A percentile compares a stretch with the other conserved stretches of the same genome.
Evolutionary conservation across 1,139 yeast genomes (phyloP).

Genomic region (Yamadazyma diddensiae): DNA sequence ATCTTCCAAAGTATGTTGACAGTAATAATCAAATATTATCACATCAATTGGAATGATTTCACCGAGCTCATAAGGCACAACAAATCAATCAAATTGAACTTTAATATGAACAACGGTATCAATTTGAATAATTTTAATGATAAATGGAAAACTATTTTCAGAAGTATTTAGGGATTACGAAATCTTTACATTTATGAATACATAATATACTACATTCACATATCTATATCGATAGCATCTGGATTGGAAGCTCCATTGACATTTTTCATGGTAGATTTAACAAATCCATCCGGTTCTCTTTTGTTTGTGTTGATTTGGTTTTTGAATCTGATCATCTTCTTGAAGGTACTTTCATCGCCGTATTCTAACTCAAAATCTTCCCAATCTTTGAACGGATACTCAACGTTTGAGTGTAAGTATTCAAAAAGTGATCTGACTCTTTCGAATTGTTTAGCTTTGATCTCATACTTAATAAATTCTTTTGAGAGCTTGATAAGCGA

Average conservation of each 20-base stretch:
- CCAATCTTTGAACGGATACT: slow-evolving; percentile 43
- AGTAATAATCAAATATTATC: slow-evolving; percentile 37
- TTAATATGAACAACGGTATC: slow-evolving; percentile 28
- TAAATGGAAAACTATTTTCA: slow-evolving; percentile 36
- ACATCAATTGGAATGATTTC: slow-evolving; percentile 42
- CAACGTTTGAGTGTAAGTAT: slow-evolving; percentile 23
- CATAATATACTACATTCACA: too few relatives aligned
- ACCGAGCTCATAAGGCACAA: slow-evolving; percentile 32
- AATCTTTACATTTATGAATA: slow-evolving; percentile 5
- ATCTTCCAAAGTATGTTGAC: slow-evolving; percentile 35
- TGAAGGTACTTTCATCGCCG: slow-evolving; percentile 72
- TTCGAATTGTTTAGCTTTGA: slow-evolving; percentile 40
- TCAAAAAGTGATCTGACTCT: slow-evolving; percentile 63
- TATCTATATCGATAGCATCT: slow-evolving; percentile 62
- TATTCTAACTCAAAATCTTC: slow-evolving; percentile 65
- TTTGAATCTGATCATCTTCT: slow-evolving; percentile 69
- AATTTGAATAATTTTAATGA: slow-evolving; percentile 38
- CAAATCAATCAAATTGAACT: slow-evolving; percentile 38
- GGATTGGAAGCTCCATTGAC: slow-evolving; percentile 40
- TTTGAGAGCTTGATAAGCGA: slow-evolving; percentile 30
- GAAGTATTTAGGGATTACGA: slow-evolving; percentile 10
- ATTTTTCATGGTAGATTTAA: slow-evolving; percentile 27
- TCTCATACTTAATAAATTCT: slow-evolving; percentile 49
- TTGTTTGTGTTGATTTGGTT: slow-evolving; percentile 31
- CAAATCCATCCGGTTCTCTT: slow-evolving; percentile 50